Evolutionary conservation across 257 asterid species (phyloP).

Genomic region (Linaria vulgaris): DNA sequence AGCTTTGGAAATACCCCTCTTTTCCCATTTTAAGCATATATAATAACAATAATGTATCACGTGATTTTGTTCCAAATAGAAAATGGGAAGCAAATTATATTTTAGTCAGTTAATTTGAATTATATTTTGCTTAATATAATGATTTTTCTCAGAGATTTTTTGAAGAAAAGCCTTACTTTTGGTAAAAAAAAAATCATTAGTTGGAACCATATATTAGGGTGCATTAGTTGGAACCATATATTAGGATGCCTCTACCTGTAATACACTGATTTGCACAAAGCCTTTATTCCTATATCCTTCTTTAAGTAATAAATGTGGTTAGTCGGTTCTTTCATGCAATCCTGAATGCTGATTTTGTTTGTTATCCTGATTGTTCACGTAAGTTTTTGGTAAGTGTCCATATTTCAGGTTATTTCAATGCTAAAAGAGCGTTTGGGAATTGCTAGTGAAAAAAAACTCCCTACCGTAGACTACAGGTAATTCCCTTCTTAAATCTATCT

Average conservation of each 20-base stretch:
- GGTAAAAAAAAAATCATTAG: not conserved
- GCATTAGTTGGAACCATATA: too few relatives aligned
- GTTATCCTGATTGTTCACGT: constrained; percentile 30
- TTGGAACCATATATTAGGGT: not conserved
- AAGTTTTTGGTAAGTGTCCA: constrained; percentile 30
- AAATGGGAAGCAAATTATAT: constrained; percentile 7
- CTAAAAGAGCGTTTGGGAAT: constrained; percentile 80
- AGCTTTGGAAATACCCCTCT: not conserved
- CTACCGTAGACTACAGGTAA: constrained; percentile 83
- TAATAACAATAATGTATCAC: not conserved
- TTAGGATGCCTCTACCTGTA: too few relatives aligned
- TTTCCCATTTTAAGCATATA: not conserved
- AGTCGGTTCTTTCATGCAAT: not conserved
- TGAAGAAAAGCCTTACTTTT: constrained; percentile 11
- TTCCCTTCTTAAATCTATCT: constrained; percentile 19
- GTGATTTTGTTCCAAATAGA: not conserved
- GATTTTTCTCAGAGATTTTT: not conserved
- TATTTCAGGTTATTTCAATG: constrained; percentile 70
- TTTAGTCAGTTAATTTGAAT: constrained; percentile 1
- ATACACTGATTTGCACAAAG: not conserved
- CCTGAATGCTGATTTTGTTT: constrained; percentile 12
- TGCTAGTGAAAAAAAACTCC: constrained; percentile 63
- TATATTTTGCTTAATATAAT: constrained; percentile 14
- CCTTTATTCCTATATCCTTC: not conserved
- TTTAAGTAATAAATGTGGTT: constrained; percentile 1